Evolutionary conservation across 2,329 filamentous ascomycete genomes (phyloP), one percentile per base, ranked within the genome.

Genomic region (Cyclaneusma minus): DNA sequence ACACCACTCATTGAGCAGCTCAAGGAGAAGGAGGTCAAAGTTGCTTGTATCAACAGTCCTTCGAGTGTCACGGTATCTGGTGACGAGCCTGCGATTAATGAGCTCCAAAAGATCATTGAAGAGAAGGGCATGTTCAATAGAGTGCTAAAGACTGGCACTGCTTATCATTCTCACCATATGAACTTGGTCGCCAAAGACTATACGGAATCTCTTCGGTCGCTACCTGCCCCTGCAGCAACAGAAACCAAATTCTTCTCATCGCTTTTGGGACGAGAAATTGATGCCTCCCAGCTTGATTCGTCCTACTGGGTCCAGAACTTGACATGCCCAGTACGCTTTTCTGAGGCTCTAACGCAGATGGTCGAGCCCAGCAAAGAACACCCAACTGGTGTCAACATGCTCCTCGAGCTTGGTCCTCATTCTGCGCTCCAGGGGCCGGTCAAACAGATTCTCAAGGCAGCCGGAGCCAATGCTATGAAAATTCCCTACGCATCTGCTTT

Each of bases 261-360:
- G 0, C 48, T 58, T 10, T 47, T 44, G 5, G 50, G 53, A 7
- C n/a, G 8, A 7, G 8, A 20, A 20, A 11, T 20, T 11, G 8
- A 7, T 8, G 11, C 18, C n/a, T 19, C 8, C 3, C 28, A 43
- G 5, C 34, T 56, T 2, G 36, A 40, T 11, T 35, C 39, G 1
- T 25, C 34, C 0, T 62, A 62, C 34, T 62, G 58, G 58, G 41
- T 42, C 4, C 34, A 41, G 5, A 62, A 62, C 28, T 37, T 62
- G 36, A 42, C 51, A 2, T 53, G 49, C 2, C 48, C 48, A 1
- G 58, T 62, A 9, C 41, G 49, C 4, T 62, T 55, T 30, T 35
- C 46, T 8, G 35, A 38, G 4, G 57, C 54, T 0, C 32, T 60
- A 11, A 11, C 7, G 8, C 7, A 20, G 8, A 20, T 20, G 18